Evolutionary conservation across 352 stramenopile species (phyloP).

Genomic region (Globisporangium mamillatum): DNA sequence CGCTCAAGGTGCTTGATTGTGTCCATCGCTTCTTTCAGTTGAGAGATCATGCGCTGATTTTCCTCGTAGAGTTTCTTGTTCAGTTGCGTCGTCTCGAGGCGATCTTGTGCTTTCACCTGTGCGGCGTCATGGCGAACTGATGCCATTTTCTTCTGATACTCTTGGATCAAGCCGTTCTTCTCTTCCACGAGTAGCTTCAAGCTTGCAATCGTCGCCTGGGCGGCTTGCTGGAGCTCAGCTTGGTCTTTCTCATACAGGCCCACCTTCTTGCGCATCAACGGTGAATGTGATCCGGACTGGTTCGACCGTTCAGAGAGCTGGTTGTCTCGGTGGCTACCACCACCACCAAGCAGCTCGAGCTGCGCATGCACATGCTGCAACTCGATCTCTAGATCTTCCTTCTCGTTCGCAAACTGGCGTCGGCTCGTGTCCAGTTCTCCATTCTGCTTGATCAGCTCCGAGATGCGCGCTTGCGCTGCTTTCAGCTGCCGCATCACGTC

Average conservation of each 20-base stretch:
- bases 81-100: constrained; percentile 46
- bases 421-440: constrained; percentile 43
- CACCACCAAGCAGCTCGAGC: constrained; percentile 17
- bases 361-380: constrained; percentile 49
- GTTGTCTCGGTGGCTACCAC: constrained; percentile 14
- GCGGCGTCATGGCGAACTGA: constrained; percentile 43
- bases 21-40: constrained; percentile 66
- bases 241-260: constrained; percentile 81
- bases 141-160: constrained; percentile 60
- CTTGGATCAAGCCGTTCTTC: constrained; percentile 65
- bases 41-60: constrained; percentile 69
- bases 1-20: constrained; percentile 66
- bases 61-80: constrained; percentile 78
- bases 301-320: constrained; percentile 18
- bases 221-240: constrained; percentile 62
- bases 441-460: constrained; percentile 42
- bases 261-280: constrained; percentile 61
- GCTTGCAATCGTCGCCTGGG: constrained; percentile 74
- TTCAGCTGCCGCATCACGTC: constrained; percentile 57
- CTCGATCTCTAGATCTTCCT: constrained; percentile 60
- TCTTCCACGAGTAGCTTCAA: constrained; percentile 77
- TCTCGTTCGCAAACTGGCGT: constrained; percentile 36
- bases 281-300: constrained; percentile 18
- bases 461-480: constrained; percentile 33
- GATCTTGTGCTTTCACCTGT: constrained; percentile 49